Evolutionary conservation across 2,329 filamentous ascomycete species (phyloP).

Genomic region (Huntiella decipiens): DNA sequence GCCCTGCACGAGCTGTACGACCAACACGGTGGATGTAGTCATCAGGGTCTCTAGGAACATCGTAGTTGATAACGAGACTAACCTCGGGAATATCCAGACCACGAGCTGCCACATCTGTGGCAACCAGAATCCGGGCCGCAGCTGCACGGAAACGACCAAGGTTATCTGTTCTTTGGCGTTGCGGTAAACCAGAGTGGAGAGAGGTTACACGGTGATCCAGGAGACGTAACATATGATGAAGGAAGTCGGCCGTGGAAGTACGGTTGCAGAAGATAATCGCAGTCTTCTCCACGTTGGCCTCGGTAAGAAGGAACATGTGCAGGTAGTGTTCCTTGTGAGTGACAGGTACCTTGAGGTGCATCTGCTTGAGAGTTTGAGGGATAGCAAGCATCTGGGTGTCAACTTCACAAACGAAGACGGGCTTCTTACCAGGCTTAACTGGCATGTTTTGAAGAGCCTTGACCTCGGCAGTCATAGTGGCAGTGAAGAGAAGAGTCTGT

Average conservation of each 20-base stretch:
- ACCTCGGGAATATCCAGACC: constrained; percentile 93
- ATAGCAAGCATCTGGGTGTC: constrained; percentile 59
- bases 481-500: constrained; percentile 93
- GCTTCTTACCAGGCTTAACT: constrained; percentile 45
- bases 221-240: constrained; percentile 72
- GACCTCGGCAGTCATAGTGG: constrained; percentile 85
- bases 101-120: constrained; percentile 84
- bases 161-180: constrained; percentile 71
- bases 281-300: constrained; percentile 53
- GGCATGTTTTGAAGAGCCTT: constrained; percentile 67
- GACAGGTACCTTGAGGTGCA: constrained; percentile 71
- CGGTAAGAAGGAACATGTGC: constrained; percentile 69
- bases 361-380: constrained; percentile 63
- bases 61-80: constrained; percentile 80
- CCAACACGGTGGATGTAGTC: constrained; percentile 96
- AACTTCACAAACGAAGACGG: constrained; percentile 78
- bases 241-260: constrained; percentile 67
- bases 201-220: constrained; percentile 82
- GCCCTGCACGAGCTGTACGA: constrained; percentile 80
- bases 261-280: constrained; percentile 91
- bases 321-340: constrained; percentile 91
- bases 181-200: constrained; percentile 70
- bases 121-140: constrained; percentile 75
- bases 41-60: constrained; percentile 86
- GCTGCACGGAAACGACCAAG: constrained; percentile 78